These are phyloP conservation scores for Crithidia thermophila DNA, from an alignment of 208 protist species.

Conservation along the genomic window DNA sequence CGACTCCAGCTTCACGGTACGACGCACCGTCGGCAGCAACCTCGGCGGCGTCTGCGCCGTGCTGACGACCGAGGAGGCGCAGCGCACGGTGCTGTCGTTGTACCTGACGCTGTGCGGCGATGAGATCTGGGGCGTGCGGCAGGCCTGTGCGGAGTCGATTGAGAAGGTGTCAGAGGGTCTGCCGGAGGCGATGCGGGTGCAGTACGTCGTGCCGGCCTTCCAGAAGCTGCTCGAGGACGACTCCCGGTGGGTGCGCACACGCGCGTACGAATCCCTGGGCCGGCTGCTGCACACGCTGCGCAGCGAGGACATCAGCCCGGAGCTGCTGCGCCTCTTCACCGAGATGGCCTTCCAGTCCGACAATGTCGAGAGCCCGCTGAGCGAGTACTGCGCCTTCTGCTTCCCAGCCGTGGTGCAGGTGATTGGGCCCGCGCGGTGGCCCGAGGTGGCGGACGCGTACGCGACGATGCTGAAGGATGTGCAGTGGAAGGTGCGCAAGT, in stretches of 20 bases:
- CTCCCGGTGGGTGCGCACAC: constrained; percentile 94
- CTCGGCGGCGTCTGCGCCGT: constrained; percentile 79
- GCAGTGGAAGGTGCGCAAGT: constrained; percentile 96
- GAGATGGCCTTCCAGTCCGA: constrained; percentile 93
- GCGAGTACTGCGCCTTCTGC: constrained; percentile 93
- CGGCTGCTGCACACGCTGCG: constrained; percentile 92
- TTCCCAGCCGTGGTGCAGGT: constrained; percentile 95
- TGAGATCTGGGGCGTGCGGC: constrained; percentile 96
- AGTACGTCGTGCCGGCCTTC: constrained; percentile 74
- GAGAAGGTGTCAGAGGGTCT: constrained; percentile 73
- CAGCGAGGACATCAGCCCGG: constrained; percentile 76
- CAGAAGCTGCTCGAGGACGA: constrained; percentile 78
- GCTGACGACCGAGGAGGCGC: constrained; percentile 51
- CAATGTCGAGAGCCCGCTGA: constrained; percentile 87
- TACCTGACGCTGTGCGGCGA: constrained; percentile 93
- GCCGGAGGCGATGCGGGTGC: constrained; percentile 52
- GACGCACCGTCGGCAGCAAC: constrained; percentile 85
- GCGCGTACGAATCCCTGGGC: constrained; percentile 91
- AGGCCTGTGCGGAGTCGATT: constrained; percentile 92
- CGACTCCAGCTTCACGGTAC: constrained; percentile 91
- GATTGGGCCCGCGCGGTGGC: constrained; percentile 85
- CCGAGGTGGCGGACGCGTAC: constrained; percentile 92
- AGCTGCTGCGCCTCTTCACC: constrained; percentile 88
- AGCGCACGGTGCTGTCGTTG: constrained; percentile 75
- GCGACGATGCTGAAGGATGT: constrained; percentile 93